Evolutionary conservation across 2,329 filamentous ascomycete genomes (phyloP), one percentile per base, ranked within the genome.

Genomic region (Dothistroma septosporum): DNA sequence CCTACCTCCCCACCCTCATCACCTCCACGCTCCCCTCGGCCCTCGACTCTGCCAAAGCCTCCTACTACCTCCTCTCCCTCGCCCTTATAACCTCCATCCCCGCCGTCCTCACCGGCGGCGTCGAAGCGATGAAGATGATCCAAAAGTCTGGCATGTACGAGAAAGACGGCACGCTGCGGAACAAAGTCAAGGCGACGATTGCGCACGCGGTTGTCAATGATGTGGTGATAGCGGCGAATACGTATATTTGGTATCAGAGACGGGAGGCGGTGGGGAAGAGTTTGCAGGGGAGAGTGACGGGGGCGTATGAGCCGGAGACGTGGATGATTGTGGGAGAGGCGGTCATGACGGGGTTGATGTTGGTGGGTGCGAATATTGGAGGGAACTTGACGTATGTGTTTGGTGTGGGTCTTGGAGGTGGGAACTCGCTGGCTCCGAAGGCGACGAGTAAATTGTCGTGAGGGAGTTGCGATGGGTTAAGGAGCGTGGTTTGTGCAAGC

Each of bases 61-160:
- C 74, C 48, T 78, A 80, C 74, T 79, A 78, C 69, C 73, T 76
- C 60, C 77, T 77, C 44, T 71, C 76, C 50, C 70, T 80, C 19
- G 78, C 74, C 54, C 66, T 75, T 24, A 59, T 75, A 50, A 70
- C 70, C 44, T 62, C 69, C 55, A 66, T 76, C 60, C 73, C 74
- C 24, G 68, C 73, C 55, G 66, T 72, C 49, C 64, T 70, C 11
- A 69, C 73, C 8, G 74, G 74, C 28, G 68, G 69, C 55, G 65
- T 69, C 12, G 73, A 81, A 61, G 73, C 78, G 24, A 68, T 76
- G 57, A 73, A 75, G 6, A 69, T 79, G 19, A 75, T 80, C 61
- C 64, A 75, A 55, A 75, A 76, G 60, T 76, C 79, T 55, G 78
- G 78, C 12, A 68, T 80, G 55, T 74, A 72, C 62, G 72, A 76